Conservation (phyloP, 2,329 filamentous ascomycete species). For the Claviceps maximensis region DNA sequence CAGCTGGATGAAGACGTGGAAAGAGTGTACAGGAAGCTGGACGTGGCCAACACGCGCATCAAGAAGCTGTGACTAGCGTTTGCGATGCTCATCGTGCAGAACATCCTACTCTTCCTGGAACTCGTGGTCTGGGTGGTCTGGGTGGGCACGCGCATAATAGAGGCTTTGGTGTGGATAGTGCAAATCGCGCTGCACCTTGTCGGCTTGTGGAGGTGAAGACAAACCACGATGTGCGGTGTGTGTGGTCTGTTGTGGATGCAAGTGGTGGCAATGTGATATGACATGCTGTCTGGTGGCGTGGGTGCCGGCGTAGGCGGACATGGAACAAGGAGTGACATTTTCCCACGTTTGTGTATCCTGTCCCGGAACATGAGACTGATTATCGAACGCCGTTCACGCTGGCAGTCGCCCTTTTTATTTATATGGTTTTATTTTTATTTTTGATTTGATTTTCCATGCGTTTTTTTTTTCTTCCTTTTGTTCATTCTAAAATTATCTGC, state of each 20-base stretch:
- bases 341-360: too few species aligned
- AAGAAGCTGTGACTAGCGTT: conserved; percentile 44
- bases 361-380: not conserved
- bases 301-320: too few species aligned
- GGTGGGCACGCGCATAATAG: conserved; percentile 12
- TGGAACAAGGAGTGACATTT: too few species aligned
- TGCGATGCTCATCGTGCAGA: conserved; percentile 13
- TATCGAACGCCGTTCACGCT: too few species aligned
- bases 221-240: not conserved
- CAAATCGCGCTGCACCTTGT: conserved; percentile 15
- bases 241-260: not conserved
- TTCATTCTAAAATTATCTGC: too few species aligned
- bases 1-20: conserved; percentile 53
- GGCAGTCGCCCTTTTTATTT: too few species aligned
- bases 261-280: too few species aligned
- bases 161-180: conserved; percentile 16
- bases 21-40: conserved; percentile 53
- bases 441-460: not conserved
- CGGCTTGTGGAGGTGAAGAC: conserved; percentile 8
- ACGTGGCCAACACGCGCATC: conserved; percentile 59
- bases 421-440: not conserved
- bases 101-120: conserved; percentile 16
- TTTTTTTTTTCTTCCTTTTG: not conserved
- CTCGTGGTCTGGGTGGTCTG: conserved; percentile 20
- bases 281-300: too few species aligned